Evolutionary conservation across 495 filamentous ascomycete species (phyloP).

Genomic region (Penicillium soppii): DNA sequence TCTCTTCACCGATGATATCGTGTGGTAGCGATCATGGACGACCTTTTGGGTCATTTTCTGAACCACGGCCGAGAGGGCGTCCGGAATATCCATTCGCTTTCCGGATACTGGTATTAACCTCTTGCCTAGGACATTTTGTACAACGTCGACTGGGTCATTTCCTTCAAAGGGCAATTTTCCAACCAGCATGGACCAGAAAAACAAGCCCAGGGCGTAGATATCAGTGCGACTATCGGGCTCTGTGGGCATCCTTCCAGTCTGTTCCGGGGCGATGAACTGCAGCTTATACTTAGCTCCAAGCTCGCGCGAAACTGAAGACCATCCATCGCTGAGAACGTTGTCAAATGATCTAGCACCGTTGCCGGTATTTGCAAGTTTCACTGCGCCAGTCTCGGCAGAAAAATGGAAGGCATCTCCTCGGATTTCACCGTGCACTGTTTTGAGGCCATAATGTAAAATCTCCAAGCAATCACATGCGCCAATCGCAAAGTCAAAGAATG

Average conservation of each 20-base stretch:
- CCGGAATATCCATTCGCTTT: constrained; percentile 75
- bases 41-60: constrained; percentile 88
- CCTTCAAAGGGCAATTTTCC: constrained; percentile 77
- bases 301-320: constrained; percentile 76
- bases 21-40: constrained; percentile 81
- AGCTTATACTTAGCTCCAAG: constrained; percentile 81
- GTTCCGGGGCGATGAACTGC: constrained; percentile 85
- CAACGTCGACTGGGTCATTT: constrained; percentile 75
- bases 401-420: constrained; percentile 87
- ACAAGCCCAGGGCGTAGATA: constrained; percentile 81
- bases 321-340: constrained; percentile 80
- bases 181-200: constrained; percentile 84
- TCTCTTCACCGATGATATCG: constrained; percentile 74
- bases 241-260: constrained; percentile 85
- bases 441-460: constrained; percentile 78
- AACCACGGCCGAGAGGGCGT: constrained; percentile 74
- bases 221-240: constrained; percentile 88
- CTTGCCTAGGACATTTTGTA: constrained; percentile 78
- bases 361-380: constrained; percentile 80
- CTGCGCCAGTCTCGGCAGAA: constrained; percentile 60
- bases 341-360: constrained; percentile 84
- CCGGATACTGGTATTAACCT: constrained; percentile 71
- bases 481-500: constrained; percentile 85
- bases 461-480: constrained; percentile 83
- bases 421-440: constrained; percentile 83